phyloP scores from a whole-genome alignment of 2,329 filamentous ascomycete species.

The Sclerotinia nivalis region DNA sequence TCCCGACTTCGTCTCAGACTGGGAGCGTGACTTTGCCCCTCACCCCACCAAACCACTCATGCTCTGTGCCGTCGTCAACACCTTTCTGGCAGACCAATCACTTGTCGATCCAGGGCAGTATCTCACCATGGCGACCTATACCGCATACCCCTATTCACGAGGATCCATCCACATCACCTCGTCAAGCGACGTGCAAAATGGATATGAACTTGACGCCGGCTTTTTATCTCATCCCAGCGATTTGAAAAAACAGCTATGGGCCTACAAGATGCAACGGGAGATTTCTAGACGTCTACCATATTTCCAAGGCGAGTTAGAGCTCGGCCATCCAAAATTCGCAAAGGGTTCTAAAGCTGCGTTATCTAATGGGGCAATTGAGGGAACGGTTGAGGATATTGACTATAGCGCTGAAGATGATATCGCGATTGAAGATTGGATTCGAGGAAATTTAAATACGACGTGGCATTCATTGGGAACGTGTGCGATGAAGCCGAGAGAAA shows the following conservation, averaged over 20 bases:
- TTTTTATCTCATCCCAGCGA: constrained; percentile 59
- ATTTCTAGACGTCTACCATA: constrained; percentile 56
- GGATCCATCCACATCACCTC: constrained; percentile 61
- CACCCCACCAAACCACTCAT: constrained; percentile 44
- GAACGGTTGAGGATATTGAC: constrained; percentile 43
- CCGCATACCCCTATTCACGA: constrained; percentile 60
- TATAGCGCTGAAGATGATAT: constrained; percentile 41
- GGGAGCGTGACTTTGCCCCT: constrained; percentile 55
- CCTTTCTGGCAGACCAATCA: constrained; percentile 48
- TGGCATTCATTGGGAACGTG: constrained; percentile 47
- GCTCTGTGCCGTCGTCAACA: constrained; percentile 53
- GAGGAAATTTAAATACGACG: constrained; percentile 45
- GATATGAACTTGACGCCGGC: constrained; percentile 58
- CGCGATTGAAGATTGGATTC: constrained; percentile 47
- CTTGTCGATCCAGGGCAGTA: constrained; percentile 50
- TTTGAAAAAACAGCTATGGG: constrained; percentile 59
- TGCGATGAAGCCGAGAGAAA: constrained; percentile 43
- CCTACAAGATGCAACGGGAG: constrained; percentile 66
- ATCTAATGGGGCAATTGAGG: constrained; percentile 34
- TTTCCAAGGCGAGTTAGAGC: constrained; percentile 50
- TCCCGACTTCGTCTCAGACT: constrained; percentile 51
- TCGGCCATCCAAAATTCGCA: constrained; percentile 49
- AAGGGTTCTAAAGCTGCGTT: constrained; percentile 45
- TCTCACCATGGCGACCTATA: constrained; percentile 54
- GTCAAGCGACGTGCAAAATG: constrained; percentile 44